These are phyloP conservation scores for Fusarium newnesense DNA, from an alignment of 2,329 filamentous ascomycete genomes.

Conservation along the genomic window DNA sequence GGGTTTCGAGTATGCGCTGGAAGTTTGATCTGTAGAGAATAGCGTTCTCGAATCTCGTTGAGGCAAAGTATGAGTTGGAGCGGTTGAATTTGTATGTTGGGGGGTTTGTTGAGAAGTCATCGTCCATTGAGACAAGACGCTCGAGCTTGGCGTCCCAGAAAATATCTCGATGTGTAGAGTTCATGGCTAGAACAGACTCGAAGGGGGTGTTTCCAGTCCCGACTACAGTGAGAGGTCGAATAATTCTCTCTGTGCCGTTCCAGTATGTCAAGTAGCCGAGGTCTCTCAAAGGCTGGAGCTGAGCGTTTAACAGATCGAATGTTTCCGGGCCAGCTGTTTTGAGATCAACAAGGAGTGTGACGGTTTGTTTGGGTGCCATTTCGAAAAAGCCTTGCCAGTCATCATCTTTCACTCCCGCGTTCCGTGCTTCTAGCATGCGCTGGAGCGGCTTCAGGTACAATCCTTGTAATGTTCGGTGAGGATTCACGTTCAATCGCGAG, in stretches of 20 bases:
- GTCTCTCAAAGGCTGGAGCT: conserved; percentile 11
- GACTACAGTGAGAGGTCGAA: conserved; percentile 9
- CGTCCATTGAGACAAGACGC: neutral
- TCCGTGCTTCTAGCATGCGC: conserved; percentile 12
- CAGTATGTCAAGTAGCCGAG: conserved; percentile 11
- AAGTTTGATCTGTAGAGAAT: neutral
- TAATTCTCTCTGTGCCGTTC: conserved; percentile 9
- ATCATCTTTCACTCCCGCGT: neutral
- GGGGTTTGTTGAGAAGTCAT: conserved; percentile 2
- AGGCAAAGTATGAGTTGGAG: conserved; percentile 21
- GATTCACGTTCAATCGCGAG: neutral
- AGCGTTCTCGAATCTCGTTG: conserved; percentile 14
- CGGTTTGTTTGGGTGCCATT: neutral
- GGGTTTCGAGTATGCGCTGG: neutral
- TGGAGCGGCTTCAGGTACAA: conserved; percentile 12
- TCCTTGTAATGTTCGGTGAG: neutral
- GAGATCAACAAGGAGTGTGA: conserved; percentile 12
- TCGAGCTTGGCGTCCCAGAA: conserved; percentile 29
- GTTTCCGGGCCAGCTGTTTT: conserved; percentile 2
- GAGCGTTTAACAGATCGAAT: neutral
- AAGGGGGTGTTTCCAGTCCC: conserved; percentile 11
- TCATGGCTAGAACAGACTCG: neutral
- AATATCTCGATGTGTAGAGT: conserved; percentile 8
- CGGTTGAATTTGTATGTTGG: conserved; percentile 1
- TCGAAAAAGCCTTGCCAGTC: conserved; percentile 4